Conservation (phyloP, 2,329 filamentous ascomycete species). For the Trichoderma asperellum region DNA sequence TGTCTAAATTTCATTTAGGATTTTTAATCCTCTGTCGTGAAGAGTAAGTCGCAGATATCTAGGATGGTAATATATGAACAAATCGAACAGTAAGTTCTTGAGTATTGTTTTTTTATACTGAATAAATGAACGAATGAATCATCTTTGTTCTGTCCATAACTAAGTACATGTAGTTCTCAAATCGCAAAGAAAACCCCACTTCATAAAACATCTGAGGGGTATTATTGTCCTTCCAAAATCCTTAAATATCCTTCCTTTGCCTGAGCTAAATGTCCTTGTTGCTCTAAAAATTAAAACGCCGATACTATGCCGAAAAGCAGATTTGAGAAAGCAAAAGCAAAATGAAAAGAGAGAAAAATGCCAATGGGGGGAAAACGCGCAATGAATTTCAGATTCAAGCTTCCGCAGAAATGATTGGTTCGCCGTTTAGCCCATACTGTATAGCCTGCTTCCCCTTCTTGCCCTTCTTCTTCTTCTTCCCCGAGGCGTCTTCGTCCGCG, state of each 20-base stretch:
- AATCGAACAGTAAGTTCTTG: background rate
- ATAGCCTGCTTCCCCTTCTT: conserved; percentile 41
- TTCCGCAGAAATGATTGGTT: conserved; percentile 40
- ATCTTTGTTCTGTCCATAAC: background rate
- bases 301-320: conserved; percentile 19
- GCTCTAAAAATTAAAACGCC: conserved; percentile 15
- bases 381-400: conserved; percentile 20
- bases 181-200: background rate
- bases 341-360: background rate
- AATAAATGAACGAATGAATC: background rate
- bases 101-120: background rate
- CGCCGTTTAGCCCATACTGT: conserved; percentile 45
- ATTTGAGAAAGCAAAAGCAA: background rate
- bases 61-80: background rate
- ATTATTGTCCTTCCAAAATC: conserved; percentile 9
- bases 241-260: background rate
- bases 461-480: conserved; percentile 44
- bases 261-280: conserved; percentile 12
- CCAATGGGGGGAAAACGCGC: background rate
- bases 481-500: conserved; percentile 42
- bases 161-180: background rate
- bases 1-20: background rate
- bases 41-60: conserved; percentile 9
- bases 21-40: background rate
- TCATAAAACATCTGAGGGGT: conserved; percentile 20